Evolutionary conservation across 164 flowering plant genomes (phyloP).

Genomic region (Magnolia officinalis): DNA sequence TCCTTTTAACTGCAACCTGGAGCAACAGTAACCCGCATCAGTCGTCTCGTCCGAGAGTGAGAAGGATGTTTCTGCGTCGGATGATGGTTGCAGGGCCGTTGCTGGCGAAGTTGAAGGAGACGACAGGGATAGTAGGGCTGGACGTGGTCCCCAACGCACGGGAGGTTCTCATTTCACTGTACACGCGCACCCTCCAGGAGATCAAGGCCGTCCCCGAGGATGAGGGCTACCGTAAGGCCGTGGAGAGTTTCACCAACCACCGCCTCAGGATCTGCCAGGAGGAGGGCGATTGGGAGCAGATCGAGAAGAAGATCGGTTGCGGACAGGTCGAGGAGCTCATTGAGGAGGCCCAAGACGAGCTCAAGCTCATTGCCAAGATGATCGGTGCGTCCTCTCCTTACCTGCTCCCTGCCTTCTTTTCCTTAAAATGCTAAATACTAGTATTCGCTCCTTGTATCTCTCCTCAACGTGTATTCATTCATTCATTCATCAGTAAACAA

Average conservation of each 20-base stretch:
- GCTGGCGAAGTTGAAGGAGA: constrained; percentile 85
- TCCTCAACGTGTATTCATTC: background rate
- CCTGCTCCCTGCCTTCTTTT: background rate
- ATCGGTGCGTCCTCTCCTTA: constrained; percentile 44
- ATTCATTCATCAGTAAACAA: background rate
- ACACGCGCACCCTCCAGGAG: constrained; percentile 77
- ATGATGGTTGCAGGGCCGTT: constrained; percentile 59
- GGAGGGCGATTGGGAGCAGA: constrained; percentile 86
- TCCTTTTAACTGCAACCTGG: no score
- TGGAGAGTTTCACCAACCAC: constrained; percentile 84
- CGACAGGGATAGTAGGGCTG: constrained; percentile 93
- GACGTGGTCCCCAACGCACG: constrained; percentile 95
- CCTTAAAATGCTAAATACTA: background rate
- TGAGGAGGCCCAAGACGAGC: constrained; percentile 92
- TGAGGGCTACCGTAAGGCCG: constrained; percentile 94
- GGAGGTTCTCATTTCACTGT: constrained; percentile 77
- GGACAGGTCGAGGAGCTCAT: constrained; percentile 99
- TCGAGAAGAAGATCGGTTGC: constrained; percentile 77
- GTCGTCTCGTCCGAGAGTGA: background rate
- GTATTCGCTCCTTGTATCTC: no score
- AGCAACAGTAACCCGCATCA: background rate
- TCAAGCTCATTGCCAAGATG: constrained; percentile 74
- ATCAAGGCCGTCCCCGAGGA: constrained; percentile 85
- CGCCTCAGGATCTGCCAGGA: constrained; percentile 79
- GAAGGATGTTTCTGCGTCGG: constrained; percentile 63